Evolutionary conservation across 2,329 filamentous ascomycete species (phyloP).

Genomic region (Venturia carpophila): DNA sequence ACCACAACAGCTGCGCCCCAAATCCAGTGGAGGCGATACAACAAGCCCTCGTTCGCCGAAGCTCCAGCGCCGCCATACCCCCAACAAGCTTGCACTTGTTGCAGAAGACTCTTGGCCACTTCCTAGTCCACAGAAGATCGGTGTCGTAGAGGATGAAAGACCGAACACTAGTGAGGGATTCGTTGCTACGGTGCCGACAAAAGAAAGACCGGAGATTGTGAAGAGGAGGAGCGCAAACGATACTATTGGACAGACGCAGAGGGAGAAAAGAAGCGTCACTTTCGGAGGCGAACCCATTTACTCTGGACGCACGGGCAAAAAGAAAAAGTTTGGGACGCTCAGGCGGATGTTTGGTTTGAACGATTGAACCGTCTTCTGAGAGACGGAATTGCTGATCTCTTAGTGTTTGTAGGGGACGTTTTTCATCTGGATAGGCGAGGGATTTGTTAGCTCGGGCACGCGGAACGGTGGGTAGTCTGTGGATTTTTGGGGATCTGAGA

Average conservation of each 20-base stretch:
- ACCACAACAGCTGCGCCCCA: slow-evolving; percentile 25
- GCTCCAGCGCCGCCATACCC: slow-evolving; percentile 40
- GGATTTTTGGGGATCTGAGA: background rate
- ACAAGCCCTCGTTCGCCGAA: slow-evolving; percentile 31
- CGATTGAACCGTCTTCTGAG: slow-evolving; percentile 34
- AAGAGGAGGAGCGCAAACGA: slow-evolving; percentile 11
- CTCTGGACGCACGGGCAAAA: slow-evolving; percentile 33
- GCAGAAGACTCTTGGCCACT: slow-evolving; percentile 45
- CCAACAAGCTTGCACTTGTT: slow-evolving; percentile 26
- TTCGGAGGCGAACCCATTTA: slow-evolving; percentile 23
- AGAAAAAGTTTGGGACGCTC: slow-evolving; percentile 61
- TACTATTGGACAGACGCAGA: slow-evolving; percentile 24
- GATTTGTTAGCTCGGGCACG: background rate
- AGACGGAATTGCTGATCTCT: background rate
- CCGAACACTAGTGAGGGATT: slow-evolving; percentile 30
- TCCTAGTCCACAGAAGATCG: slow-evolving; percentile 27
- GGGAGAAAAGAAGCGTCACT: slow-evolving; percentile 24
- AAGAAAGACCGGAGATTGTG: background rate
- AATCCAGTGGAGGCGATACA: slow-evolving; percentile 21
- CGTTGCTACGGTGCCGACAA: background rate
- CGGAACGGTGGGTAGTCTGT: background rate
- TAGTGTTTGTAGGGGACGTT: background rate
- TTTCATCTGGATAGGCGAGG: background rate
- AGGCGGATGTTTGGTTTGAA: slow-evolving; percentile 57
- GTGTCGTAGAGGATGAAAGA: slow-evolving; percentile 21